Percentiles rank a stretch among this genome's conserved stretches.
These are phyloP conservation scores for Ophiostoma tasmaniense DNA, from an alignment of 2,329 filamentous ascomycete species.

Conservation along the genomic window DNA sequence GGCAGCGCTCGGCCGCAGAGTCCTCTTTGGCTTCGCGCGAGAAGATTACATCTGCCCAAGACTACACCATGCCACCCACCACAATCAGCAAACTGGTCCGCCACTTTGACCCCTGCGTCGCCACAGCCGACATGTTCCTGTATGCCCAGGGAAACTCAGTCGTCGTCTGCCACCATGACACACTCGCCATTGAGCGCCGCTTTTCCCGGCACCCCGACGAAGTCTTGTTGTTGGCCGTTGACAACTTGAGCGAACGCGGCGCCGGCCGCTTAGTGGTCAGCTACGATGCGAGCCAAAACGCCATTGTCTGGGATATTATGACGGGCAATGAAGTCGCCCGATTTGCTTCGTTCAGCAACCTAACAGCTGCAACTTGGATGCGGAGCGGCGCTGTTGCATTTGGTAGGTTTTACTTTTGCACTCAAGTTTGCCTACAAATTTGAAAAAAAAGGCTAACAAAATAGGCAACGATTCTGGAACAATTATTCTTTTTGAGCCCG, in stretches of 20 bases:
- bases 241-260: slow-evolving; percentile 82
- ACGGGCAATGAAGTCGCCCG: slow-evolving; percentile 83
- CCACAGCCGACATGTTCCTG: slow-evolving; percentile 82
- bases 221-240: slow-evolving; percentile 74
- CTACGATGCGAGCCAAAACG: slow-evolving; percentile 83
- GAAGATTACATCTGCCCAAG: slow-evolving; percentile 33
- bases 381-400: slow-evolving; percentile 93
- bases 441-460: neutral
- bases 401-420: slow-evolving; percentile 49
- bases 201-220: slow-evolving; percentile 80
- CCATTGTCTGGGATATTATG: slow-evolving; percentile 94
- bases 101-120: slow-evolving; percentile 78
- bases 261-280: slow-evolving; percentile 82
- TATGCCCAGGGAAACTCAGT: slow-evolving; percentile 78
- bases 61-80: slow-evolving; percentile 45
- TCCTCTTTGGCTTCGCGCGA: slow-evolving; percentile 39
- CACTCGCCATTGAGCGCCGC: slow-evolving; percentile 74
- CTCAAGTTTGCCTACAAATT: neutral
- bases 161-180: slow-evolving; percentile 86
- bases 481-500: slow-evolving; percentile 88
- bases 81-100: slow-evolving; percentile 40
- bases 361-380: slow-evolving; percentile 89
- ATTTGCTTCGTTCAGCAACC: slow-evolving; percentile 84
- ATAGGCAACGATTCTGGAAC: slow-evolving; percentile 86
- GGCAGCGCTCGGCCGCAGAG: slow-evolving; percentile 51